These are phyloP conservation scores for Rosa lucieae DNA, from an alignment of 306 rosid species.

Conservation along the genomic window DNA sequence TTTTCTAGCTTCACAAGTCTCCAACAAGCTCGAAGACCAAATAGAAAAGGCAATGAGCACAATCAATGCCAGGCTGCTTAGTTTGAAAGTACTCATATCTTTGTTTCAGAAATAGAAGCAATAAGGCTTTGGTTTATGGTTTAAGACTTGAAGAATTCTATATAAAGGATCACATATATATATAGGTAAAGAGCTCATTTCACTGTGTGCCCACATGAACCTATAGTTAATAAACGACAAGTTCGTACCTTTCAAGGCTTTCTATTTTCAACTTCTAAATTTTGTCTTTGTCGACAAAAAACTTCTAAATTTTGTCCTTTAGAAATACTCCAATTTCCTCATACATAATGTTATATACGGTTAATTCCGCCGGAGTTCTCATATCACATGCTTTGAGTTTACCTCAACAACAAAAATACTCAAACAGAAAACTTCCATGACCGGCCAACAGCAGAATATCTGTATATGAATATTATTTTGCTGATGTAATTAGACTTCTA, in stretches of 20 bases:
- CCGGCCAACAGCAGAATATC: slow-evolving; percentile 17
- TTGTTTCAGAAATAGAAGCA: background rate
- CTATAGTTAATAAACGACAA: slow-evolving; percentile 26
- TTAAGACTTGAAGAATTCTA: background rate
- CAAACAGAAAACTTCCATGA: slow-evolving; percentile 13
- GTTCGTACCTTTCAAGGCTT: slow-evolving; percentile 1
- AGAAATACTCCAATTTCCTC: background rate
- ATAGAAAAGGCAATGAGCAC: slow-evolving; percentile 28
- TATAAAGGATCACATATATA: slow-evolving; percentile 3
- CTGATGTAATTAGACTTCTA: background rate
- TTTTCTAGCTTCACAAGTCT: slow-evolving; percentile 42
- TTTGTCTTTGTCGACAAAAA: background rate
- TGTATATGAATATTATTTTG: background rate
- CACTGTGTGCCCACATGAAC: slow-evolving; percentile 51
- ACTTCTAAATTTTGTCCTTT: background rate
- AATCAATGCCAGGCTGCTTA: slow-evolving; percentile 30
- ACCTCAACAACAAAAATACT: slow-evolving; percentile 5
- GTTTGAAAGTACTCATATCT: slow-evolving; percentile 30
- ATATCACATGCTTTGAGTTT: slow-evolving; percentile 14
- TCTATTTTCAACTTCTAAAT: background rate
- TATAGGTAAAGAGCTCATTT: slow-evolving; percentile 25
- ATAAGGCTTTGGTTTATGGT: background rate
- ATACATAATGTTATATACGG: too few relatives aligned
- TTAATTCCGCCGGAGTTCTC: slow-evolving; percentile 18
- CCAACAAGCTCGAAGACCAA: slow-evolving; percentile 31